Evolutionary conservation across 495 filamentous ascomycete genomes (phyloP).

Genomic region (Extremus antarcticus): DNA sequence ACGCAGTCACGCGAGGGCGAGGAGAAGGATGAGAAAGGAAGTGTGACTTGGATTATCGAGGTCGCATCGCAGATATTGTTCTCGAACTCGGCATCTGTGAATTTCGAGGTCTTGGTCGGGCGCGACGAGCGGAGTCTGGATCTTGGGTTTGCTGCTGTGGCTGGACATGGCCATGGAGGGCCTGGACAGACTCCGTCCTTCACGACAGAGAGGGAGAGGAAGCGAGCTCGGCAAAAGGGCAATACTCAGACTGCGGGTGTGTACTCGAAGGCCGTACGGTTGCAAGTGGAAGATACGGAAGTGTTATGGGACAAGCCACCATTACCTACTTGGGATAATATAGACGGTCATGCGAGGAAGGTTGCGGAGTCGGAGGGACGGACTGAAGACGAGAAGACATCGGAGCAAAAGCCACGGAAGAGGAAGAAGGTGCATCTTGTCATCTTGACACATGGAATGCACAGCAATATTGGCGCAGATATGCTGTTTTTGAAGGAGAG

Average conservation of each 20-base stretch:
- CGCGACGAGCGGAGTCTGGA: constrained; percentile 74
- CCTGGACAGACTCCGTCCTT: constrained; percentile 65
- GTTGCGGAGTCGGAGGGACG: constrained; percentile 10
- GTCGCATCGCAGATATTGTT: constrained; percentile 87
- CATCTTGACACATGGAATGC: constrained; percentile 83
- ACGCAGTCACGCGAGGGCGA: constrained; percentile 17
- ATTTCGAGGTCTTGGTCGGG: constrained; percentile 76
- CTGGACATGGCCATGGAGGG: constrained; percentile 35
- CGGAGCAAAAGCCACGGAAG: constrained; percentile 30
- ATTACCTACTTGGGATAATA: constrained; percentile 55
- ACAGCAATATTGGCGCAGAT: constrained; percentile 93
- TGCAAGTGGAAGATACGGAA: constrained; percentile 77
- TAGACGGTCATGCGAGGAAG: constrained; percentile 23
- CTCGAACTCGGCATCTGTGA: constrained; percentile 74
- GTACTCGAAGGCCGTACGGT: constrained; percentile 61
- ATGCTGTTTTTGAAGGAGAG: constrained; percentile 97
- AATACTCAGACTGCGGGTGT: constrained; percentile 56
- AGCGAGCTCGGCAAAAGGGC: constrained; percentile 25
- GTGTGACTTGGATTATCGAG: constrained; percentile 82
- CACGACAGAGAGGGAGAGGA: constrained; percentile 6
- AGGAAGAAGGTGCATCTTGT: constrained; percentile 80
- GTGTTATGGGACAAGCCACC: constrained; percentile 81
- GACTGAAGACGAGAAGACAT: constrained; percentile 1
- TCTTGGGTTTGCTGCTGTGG: constrained; percentile 43
- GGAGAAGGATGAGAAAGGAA: constrained; percentile 24